phyloP scores from a whole-genome alignment of 768 basidiomycete species.

The Hebeloma cylindrosporum region DNA sequence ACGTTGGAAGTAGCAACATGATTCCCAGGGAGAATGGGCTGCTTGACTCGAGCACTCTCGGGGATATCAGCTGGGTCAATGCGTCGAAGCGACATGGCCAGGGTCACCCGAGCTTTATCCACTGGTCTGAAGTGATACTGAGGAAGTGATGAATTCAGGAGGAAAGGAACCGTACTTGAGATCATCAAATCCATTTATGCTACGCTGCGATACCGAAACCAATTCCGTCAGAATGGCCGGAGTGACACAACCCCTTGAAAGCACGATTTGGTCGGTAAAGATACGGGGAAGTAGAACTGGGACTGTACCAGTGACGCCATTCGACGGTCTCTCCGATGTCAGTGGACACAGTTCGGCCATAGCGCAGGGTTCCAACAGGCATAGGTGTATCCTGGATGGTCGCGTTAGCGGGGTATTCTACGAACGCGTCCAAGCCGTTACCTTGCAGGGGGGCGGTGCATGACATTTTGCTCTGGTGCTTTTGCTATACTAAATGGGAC shows the following conservation, averaged over 20 bases:
- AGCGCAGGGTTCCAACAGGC: constrained; percentile 59
- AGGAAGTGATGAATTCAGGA: not conserved
- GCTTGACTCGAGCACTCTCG: constrained; percentile 34
- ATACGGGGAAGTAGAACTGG: not conserved
- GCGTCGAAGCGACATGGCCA: constrained; percentile 52
- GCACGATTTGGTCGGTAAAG: constrained; percentile 4
- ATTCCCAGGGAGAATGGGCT: constrained; percentile 2
- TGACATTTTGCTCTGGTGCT: constrained; percentile 69
- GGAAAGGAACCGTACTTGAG: constrained; percentile 43
- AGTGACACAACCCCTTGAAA: constrained; percentile 69
- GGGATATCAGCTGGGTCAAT: constrained; percentile 63
- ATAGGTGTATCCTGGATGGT: constrained; percentile 44
- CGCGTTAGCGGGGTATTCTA: not conserved
- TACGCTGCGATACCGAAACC: constrained; percentile 40
- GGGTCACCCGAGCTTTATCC: constrained; percentile 64
- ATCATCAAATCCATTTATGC: constrained; percentile 48
- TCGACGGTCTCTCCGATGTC: constrained; percentile 62
- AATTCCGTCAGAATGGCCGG: constrained; percentile 52
- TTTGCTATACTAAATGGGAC: constrained; percentile 60
- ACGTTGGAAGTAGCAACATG: constrained; percentile 12
- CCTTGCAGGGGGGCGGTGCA: constrained; percentile 59
- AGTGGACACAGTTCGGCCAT: constrained; percentile 49
- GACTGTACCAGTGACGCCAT: constrained; percentile 72
- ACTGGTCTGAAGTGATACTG: constrained; percentile 38
- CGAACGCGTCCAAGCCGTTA: constrained; percentile 12